A percentile compares a stretch with the other conserved stretches of the same genome.
Conservation (phyloP, 2,329 filamentous ascomycete species). For the Annulohypoxylon truncatum region DNA sequence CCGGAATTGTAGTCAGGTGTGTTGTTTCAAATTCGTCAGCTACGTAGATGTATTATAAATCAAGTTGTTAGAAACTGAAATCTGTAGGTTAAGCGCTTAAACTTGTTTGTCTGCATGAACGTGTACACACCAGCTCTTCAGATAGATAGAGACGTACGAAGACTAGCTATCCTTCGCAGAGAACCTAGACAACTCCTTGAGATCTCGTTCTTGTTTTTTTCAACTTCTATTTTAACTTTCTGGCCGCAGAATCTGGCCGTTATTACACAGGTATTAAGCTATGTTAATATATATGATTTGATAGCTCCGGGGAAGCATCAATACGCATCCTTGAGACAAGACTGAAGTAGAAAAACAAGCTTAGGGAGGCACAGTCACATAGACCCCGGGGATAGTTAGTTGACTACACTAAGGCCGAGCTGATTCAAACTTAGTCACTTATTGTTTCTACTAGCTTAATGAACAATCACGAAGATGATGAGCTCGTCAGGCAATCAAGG, state of each 20-base stretch:
- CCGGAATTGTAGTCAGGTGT: background rate
- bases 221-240: background rate
- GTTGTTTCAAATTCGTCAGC: background rate
- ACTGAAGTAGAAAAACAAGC: background rate
- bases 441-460: background rate
- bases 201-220: background rate
- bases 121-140: background rate
- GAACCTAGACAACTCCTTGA: background rate
- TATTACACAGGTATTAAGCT: background rate
- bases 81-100: background rate
- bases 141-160: background rate
- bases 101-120: background rate
- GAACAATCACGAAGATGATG: background rate
- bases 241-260: background rate
- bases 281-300: background rate
- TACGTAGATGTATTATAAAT: background rate
- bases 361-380: background rate
- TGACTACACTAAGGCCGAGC: slow-evolving; percentile 7
- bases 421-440: slow-evolving; percentile 1
- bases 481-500: background rate
- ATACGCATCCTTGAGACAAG: background rate
- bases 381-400: background rate
- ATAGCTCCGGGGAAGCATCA: background rate
- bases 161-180: background rate
- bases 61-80: background rate